Evolutionary conservation across 495 filamentous ascomycete genomes (phyloP).

Genomic region (Xylaria curta): DNA sequence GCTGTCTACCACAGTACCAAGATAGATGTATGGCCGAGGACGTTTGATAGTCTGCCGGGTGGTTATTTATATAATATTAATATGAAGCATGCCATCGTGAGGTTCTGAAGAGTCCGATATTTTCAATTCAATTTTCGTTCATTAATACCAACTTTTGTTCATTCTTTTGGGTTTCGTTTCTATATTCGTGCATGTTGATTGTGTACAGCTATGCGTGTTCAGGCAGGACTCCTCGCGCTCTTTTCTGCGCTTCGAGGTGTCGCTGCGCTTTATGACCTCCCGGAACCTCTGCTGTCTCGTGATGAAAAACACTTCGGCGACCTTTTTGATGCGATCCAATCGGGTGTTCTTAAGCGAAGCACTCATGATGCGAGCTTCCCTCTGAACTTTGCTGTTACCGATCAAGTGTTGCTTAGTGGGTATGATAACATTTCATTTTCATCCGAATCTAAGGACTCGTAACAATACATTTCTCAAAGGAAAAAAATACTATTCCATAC

Average conservation of each 20-base stretch:
- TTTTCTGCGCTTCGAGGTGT: not conserved
- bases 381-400: conserved; percentile 29
- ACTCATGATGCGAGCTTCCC: conserved; percentile 30
- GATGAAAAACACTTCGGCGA: not conserved
- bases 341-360: conserved; percentile 18
- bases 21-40: no score
- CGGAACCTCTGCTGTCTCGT: not conserved
- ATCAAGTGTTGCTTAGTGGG: conserved; percentile 32
- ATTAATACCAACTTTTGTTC: conserved; percentile 5
- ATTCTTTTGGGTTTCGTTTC: conserved; percentile 2
- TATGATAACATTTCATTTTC: conserved; percentile 8
- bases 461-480: no score
- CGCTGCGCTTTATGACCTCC: conserved; percentile 17
- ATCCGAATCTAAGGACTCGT: not conserved
- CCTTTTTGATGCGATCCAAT: not conserved
- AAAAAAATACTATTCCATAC: no score
- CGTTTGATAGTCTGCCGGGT: not conserved
- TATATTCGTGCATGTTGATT: not conserved
- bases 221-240: conserved; percentile 15
- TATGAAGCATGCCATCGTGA: not conserved
- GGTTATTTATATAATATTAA: conserved; percentile 20
- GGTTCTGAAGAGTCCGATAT: not conserved
- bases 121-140: not conserved
- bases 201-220: conserved; percentile 7
- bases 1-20: no score